A percentile compares a stretch with the other conserved stretches of the same genome.
phyloP scores from a whole-genome alignment of 2,329 filamentous ascomycete genomes.

The Mycocentrospora acerina region DNA sequence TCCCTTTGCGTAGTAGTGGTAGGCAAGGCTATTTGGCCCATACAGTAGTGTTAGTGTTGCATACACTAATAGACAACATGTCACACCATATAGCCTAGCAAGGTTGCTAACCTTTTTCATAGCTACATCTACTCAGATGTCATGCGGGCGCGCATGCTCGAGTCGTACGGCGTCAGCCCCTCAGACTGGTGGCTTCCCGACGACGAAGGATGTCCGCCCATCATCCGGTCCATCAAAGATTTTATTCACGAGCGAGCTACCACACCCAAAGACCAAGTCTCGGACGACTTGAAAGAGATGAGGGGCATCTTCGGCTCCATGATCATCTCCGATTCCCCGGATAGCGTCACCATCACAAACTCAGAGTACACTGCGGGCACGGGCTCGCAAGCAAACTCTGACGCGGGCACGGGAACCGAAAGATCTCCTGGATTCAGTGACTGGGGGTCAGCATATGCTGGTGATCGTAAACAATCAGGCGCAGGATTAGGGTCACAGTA shows the following conservation, averaged over 20 bases:
- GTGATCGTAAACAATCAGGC: slow-evolving; percentile 22
- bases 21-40: too few relatives aligned
- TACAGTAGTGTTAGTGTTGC: not conserved
- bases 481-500: slow-evolving; percentile 16
- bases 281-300: slow-evolving; percentile 72
- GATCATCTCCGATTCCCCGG: slow-evolving; percentile 39
- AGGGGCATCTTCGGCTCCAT: slow-evolving; percentile 63
- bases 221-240: slow-evolving; percentile 74
- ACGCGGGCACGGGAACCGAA: slow-evolving; percentile 12
- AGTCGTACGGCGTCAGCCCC: slow-evolving; percentile 72
- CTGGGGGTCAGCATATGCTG: slow-evolving; percentile 21
- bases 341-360: slow-evolving; percentile 29
- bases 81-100: too few relatives aligned
- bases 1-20: not conserved
- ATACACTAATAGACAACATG: not conserved
- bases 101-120: slow-evolving; percentile 10
- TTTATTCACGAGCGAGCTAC: slow-evolving; percentile 77
- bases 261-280: slow-evolving; percentile 50
- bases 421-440: slow-evolving; percentile 16
- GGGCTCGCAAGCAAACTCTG: slow-evolving; percentile 15
- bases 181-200: slow-evolving; percentile 88
- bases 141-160: slow-evolving; percentile 73
- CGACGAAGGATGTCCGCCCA: slow-evolving; percentile 70
- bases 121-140: slow-evolving; percentile 82
- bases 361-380: slow-evolving; percentile 19